These are phyloP conservation scores for Dendrocalamus sinicus DNA, from an alignment of 176 grass and related monocot species.

Conservation along the genomic window DNA sequence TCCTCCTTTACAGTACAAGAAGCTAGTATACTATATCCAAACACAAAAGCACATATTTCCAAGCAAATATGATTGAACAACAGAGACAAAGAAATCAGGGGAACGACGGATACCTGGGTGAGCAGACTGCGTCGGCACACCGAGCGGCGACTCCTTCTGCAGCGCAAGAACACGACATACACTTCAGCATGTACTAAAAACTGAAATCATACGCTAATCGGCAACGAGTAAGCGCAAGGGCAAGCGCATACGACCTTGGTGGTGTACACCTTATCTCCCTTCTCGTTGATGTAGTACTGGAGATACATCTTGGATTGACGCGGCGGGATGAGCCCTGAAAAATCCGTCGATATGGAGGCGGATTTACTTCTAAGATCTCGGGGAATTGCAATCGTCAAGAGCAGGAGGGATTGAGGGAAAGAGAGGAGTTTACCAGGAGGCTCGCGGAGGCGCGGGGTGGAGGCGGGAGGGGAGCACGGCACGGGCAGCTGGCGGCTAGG, in stretches of 20 bases:
- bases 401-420: neutral
- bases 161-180: neutral
- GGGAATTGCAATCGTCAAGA: neutral
- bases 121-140: conserved; percentile 80
- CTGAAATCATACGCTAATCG: neutral
- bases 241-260: conserved; percentile 61
- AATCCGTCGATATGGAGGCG: neutral
- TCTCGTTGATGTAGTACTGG: conserved; percentile 94
- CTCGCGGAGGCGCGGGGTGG: neutral
- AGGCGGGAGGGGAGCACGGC: neutral
- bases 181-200: neutral
- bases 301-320: conserved; percentile 75
- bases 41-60: neutral
- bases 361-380: neutral
- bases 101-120: conserved; percentile 62
- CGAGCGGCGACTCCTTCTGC: conserved; percentile 89
- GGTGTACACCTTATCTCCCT: conserved; percentile 95
- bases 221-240: neutral
- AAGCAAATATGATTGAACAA: neutral
- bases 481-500: conserved; percentile 37
- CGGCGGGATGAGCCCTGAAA: neutral
- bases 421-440: conserved; percentile 1
- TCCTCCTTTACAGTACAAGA: neutral
- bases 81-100: neutral
- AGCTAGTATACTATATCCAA: neutral